Evolutionary conservation across 345 rosid genomes (phyloP), one percentile per base, ranked within the genome.

Genomic region (Heritiera fomes): DNA sequence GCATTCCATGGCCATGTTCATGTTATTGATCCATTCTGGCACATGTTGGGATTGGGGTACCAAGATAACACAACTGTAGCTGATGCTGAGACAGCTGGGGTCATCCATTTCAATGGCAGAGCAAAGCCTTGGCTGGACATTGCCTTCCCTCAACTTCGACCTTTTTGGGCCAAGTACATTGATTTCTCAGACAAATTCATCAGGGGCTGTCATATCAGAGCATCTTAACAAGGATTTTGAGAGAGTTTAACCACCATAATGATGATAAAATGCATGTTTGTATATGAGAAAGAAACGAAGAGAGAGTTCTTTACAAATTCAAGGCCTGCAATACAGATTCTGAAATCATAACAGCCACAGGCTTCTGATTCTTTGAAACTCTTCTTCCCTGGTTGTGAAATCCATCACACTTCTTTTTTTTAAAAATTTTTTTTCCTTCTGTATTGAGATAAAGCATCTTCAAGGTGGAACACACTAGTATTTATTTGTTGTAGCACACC

Each of bases 81-180:
- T 15, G 94, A 87, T 73, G 97, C 90, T 7, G 85, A 92, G 79
- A 86, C 77, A 15, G 97, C 99, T 1, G 99, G 94, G 4, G 99
- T 95, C 41, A 77, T 96, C 79, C 99, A 96, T 88, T 96, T 87
- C 87, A 96, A 94, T 71, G 98, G 98, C 75, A 87, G 98, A 87
- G 99, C 99, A 49, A 96, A 96, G 89, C 99, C 99, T 47, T 96
- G 99, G 99, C 90, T 96, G 67, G 99, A 96, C 77, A 94, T 94
- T 64, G 98, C 97, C 75, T 92, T 94, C 78, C 90, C 98, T 56
- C 88, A 88, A 32, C 93, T 96, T 49, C 87, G 92, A 76, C 92
- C 95, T 47, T 79, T 96, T 76, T 96, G 99, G 99, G 75, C 94
- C 1, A 94, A 90, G 77, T 91, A 92, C 72, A 84, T 96, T 28